Conservation (phyloP, 371 early-diverging fungal species). For the Mortierella sp. region DNA sequence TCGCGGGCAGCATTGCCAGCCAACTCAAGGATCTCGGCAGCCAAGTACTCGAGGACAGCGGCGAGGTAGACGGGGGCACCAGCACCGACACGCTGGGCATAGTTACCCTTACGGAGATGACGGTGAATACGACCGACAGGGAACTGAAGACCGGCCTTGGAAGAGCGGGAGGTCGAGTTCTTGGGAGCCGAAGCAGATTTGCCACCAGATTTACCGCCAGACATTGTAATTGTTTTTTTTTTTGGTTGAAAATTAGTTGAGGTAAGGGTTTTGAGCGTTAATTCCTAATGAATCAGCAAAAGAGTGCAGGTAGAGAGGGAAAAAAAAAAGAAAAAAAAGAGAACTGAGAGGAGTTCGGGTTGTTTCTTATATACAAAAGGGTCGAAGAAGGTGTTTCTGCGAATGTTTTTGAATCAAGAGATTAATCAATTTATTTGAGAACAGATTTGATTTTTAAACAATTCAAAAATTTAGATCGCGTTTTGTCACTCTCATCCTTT, state of each 20-base stretch:
- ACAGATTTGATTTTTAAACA: not conserved
- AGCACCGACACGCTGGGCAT: slow-evolving; percentile 95
- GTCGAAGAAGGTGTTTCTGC: not conserved
- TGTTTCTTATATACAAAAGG: not conserved
- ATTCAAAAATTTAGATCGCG: not conserved
- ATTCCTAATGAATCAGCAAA: not conserved
- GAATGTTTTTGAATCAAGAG: not conserved
- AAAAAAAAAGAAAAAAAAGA: slow-evolving; percentile 3
- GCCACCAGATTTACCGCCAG: slow-evolving; percentile 74
- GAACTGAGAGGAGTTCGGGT: not conserved
- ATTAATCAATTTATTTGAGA: not conserved
- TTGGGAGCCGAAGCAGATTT: slow-evolving; percentile 70
- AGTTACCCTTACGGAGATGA: slow-evolving; percentile 95
- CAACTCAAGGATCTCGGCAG: slow-evolving; percentile 97
- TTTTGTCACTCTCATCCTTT: not conserved
- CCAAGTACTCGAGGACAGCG: slow-evolving; percentile 96
- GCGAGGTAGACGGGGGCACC: slow-evolving; percentile 96
- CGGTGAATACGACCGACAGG: slow-evolving; percentile 98
- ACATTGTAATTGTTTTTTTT: slow-evolving; percentile 56
- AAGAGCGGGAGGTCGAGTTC: slow-evolving; percentile 72
- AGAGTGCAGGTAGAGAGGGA: slow-evolving; percentile 3
- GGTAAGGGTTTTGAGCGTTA: not conserved
- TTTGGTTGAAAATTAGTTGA: slow-evolving; percentile 4
- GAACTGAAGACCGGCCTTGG: slow-evolving; percentile 94
- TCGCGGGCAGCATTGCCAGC: slow-evolving; percentile 97